Conservation (phyloP, 129 eudicot genomes). For the Solidago caesia region DNA sequence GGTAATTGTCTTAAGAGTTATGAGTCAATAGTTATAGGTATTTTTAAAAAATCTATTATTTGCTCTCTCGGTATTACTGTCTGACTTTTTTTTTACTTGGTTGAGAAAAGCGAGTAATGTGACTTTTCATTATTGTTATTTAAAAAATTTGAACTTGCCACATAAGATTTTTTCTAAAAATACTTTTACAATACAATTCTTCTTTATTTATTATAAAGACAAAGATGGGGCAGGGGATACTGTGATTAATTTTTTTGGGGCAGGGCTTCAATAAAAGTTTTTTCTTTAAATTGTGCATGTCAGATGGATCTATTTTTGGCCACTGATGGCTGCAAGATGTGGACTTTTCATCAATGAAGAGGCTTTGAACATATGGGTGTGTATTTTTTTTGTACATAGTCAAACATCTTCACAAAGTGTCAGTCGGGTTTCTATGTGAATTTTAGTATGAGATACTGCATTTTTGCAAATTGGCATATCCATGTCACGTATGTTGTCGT, state of each 20-base stretch:
- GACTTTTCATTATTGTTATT: too few species aligned
- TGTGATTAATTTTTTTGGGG: too few species aligned
- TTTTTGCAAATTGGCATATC: slow-evolving; percentile 75
- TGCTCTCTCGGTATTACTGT: too few species aligned
- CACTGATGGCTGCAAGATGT: slow-evolving; percentile 93
- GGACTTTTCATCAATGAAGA: slow-evolving; percentile 97
- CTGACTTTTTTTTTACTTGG: too few species aligned
- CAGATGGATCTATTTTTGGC: slow-evolving; percentile 98
- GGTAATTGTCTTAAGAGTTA: too few species aligned
- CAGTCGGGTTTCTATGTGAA: background rate
- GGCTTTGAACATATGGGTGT: slow-evolving; percentile 97
- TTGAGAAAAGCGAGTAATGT: too few species aligned
- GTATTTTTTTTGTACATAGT: slow-evolving; percentile 24
- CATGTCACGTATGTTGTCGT: slow-evolving; percentile 55
- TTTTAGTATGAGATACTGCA: slow-evolving; percentile 1
- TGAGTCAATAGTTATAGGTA: too few species aligned
- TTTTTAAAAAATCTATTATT: too few species aligned
- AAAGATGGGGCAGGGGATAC: background rate
- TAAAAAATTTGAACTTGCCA: too few species aligned
- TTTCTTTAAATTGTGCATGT: slow-evolving; percentile 18
- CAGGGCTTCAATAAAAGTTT: slow-evolving; percentile 9
- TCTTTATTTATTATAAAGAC: too few species aligned
- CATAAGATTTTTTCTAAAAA: too few species aligned
- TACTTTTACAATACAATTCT: too few species aligned
- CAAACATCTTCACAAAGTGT: background rate